Percentiles rank a stretch among this genome's conserved stretches.
phyloP scores from a whole-genome alignment of 192 early-diverging fungal species.

The Glomus cerebriforme region DNA sequence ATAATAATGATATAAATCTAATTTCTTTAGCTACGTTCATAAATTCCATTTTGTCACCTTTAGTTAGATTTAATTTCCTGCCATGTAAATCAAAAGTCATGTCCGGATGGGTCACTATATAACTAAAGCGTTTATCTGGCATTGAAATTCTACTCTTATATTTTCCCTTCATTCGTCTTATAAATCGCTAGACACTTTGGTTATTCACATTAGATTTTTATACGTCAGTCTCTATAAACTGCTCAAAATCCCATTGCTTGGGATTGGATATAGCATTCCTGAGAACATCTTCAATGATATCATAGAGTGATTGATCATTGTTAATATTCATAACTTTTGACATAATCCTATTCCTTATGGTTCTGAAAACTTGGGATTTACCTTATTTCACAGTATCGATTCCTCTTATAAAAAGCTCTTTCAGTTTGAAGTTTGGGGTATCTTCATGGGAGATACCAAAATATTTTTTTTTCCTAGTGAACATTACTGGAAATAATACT shows the following conservation, averaged over 20 bases:
- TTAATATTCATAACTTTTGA: background rate
- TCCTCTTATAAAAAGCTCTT: background rate
- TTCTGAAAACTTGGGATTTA: background rate
- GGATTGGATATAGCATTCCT: too few relatives aligned
- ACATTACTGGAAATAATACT: conserved; percentile 8
- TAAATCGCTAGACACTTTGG: background rate
- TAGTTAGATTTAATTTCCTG: background rate
- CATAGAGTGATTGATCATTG: background rate
- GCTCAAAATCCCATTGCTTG: too few relatives aligned
- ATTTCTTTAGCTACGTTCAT: background rate
- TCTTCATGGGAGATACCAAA: background rate
- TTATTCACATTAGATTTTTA: background rate
- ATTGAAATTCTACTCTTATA: background rate
- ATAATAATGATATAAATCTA: background rate
- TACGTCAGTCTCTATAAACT: background rate
- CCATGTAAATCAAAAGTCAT: background rate
- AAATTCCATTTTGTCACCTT: conserved; percentile 5
- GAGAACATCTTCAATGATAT: conserved; percentile 5
- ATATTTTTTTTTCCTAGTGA: conserved; percentile 21
- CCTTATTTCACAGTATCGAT: conserved; percentile 16
- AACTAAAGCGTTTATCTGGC: background rate
- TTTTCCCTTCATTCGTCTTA: background rate
- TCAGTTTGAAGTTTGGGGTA: background rate
- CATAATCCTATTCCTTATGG: conserved; percentile 7
- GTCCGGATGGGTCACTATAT: background rate